Evolutionary conservation across 176 grass and related monocot species (phyloP), one percentile per base, ranked within the genome.

Genomic region (Phyllostachys edulis): DNA sequence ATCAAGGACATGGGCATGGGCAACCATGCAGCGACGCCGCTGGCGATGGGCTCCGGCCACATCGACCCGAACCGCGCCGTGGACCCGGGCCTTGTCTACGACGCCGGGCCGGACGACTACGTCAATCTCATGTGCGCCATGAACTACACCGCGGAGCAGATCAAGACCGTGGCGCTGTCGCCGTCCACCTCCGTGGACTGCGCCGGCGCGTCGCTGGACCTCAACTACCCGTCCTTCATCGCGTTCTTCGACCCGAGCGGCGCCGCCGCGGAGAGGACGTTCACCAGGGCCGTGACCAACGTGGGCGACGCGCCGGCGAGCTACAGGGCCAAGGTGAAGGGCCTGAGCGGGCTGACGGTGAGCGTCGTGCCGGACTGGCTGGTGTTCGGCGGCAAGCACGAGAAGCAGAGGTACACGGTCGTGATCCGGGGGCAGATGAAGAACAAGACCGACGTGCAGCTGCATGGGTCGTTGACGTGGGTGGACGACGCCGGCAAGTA

Each of bases 191-290:
- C 86, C 3, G 89, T 86, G 15, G 72, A 91, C 84, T 97, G 92
- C 64, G 15, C 73, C 51, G 76, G 76, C 26, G 90, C 90, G 0
- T 86, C 90, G 1, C 50, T 86, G 6, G 95, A 97, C 77, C 92
- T 97, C 70, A 97, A 97, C 83, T 97, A 97, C 41, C 90, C 92
- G 0, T 97, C 95, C 0, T 93, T 97, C 74, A 97, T 97, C 62
- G 81, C 87, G 4, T 94, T 88, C 40, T 93, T 90, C 71, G 54
- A 79, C 21, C 44, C 69, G 6, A 73, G 63, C 18, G 70, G 76
- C 16, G 85, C 71, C 24, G 40, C 24, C 1, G 49, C 34, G 2
- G 79, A 67, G 60, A 86, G 60, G 80, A 88, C 37, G 52, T 98
- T 95, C 32, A 82, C 63, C 0, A 85, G 93, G 84, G 82, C 27